These are phyloP conservation scores for Cercospora zeae-maydis DNA, from an alignment of 2,329 filamentous ascomycete species.

Conservation along the genomic window DNA sequence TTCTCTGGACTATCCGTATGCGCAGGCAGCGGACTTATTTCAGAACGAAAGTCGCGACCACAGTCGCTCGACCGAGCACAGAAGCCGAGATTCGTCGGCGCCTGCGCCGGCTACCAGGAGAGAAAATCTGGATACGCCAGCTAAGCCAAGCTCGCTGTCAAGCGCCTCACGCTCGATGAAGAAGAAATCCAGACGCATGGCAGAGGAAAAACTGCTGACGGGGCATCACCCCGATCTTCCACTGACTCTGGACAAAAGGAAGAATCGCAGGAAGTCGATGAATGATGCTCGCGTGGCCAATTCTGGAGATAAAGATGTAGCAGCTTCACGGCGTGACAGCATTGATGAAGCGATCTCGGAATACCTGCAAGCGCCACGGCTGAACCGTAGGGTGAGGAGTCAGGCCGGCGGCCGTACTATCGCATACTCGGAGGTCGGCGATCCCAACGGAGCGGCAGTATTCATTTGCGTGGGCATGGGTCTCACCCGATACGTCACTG, in stretches of 20 bases:
- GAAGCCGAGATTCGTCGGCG: constrained; percentile 17
- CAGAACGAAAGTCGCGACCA: constrained; percentile 18
- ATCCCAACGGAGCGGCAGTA: constrained; percentile 84
- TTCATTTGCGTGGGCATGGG: constrained; percentile 99
- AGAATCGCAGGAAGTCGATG: constrained; percentile 34
- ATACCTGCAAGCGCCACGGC: constrained; percentile 75
- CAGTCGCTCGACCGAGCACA: constrained; percentile 9
- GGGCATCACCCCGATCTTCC: constrained; percentile 31
- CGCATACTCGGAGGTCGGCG: constrained; percentile 94
- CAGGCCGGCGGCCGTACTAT: constrained; percentile 83
- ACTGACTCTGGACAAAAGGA: constrained; percentile 26
- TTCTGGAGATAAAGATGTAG: constrained; percentile 38
- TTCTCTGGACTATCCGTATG: constrained; percentile 34
- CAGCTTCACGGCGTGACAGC: constrained; percentile 66
- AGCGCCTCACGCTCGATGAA: constrained; percentile 3
- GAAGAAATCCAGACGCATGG: constrained; percentile 19
- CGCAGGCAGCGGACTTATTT: constrained; percentile 29
- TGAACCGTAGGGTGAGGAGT: constrained; percentile 85
- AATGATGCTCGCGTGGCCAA: constrained; percentile 37
- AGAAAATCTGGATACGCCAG: constrained; percentile 15
- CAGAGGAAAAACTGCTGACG: constrained; percentile 22
- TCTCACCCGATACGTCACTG: constrained; percentile 88
- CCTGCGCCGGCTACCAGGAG: constrained; percentile 13
- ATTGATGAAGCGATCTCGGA: constrained; percentile 83
- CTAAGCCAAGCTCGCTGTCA: constrained; percentile 3